Evolutionary conservation across 2,329 filamentous ascomycete genomes (phyloP), one percentile per base, ranked within the genome.

Genomic region (Microdochium trichocladiopsis): DNA sequence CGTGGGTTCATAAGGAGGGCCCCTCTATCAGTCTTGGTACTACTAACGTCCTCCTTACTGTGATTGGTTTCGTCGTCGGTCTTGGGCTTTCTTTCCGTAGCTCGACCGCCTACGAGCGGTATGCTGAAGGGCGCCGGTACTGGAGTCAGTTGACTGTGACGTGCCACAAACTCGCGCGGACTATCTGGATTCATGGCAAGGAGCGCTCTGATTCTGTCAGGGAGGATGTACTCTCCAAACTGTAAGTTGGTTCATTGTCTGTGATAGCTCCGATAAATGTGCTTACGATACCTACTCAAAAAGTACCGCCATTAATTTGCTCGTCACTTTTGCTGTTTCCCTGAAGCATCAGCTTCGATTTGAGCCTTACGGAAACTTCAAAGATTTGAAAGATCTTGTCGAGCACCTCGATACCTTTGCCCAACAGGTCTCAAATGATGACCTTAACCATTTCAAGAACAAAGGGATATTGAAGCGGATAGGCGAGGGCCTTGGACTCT

Each of bases 41-140:
- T 56, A 77, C 79, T 63, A 82, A 76, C n/a, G 77, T 90, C 45
- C 75, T 93, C n/a, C 76, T 93, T 47, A 92, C 88, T 0, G 83
- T 93, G n/a, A 82, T 88, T 25, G 88, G 88, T 84, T 92, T 93
- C 70, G 86, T 92, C 54, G 87, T 93, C 62, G 85, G 86, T 79
- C 69, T 92, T 63, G 80, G 86, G 11, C 74, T 93, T 56, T 90
- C 86, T 21, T 91, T 93, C 73, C 84, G 88, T 51, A 89, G 82
- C 56, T 86, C 86, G 1, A 89, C 87, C 3, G 88, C 88, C 10
- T 93, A 93, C 61, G 88, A 93, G 68, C 80, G 87, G 65, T 75
- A 72, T 50, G 63, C 61, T 37, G 84, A 87, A 56, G 84, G 84
- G 33, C 75, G 84, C 36, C 82, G 80, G 59, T 81, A 76, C 60